Evolutionary conservation across 345 rosid species (phyloP).

Genomic region (Bruguiera sexangula): DNA sequence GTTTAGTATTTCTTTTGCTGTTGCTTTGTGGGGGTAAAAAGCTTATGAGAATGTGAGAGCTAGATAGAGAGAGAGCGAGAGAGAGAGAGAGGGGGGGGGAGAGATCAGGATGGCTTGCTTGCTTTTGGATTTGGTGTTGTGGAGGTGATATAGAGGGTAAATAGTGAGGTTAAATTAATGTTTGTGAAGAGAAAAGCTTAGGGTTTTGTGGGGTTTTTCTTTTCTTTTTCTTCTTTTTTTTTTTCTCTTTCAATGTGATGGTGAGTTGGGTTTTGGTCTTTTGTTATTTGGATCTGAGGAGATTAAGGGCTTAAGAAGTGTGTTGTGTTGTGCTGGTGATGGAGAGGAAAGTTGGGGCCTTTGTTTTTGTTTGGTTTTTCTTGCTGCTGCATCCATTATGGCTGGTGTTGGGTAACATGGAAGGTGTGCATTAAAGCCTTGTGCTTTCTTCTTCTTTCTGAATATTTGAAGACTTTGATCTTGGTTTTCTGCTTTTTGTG

Average conservation of each 20-base stretch:
- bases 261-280: constrained; percentile 45
- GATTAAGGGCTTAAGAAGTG: constrained; percentile 19
- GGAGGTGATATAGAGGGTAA: not conserved
- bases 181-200: not conserved
- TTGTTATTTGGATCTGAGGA: constrained; percentile 70
- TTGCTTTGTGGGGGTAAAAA: constrained; percentile 1
- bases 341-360: constrained; percentile 41
- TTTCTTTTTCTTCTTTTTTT: constrained; percentile 25
- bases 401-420: constrained; percentile 66
- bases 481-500: constrained; percentile 9
- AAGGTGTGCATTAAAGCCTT: constrained; percentile 48
- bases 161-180: not conserved
- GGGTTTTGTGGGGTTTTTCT: constrained; percentile 30
- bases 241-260: constrained; percentile 33
- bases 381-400: constrained; percentile 47
- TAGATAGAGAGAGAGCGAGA: not conserved
- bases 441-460: not conserved
- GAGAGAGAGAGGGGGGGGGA: not conserved
- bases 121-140: not conserved
- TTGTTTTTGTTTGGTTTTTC: constrained; percentile 49
- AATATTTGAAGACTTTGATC: not conserved
- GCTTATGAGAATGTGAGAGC: not conserved
- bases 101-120: not conserved
- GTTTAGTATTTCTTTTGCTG: not conserved
- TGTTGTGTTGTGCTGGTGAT: constrained; percentile 25